Conservation (phyloP, 306 rosid genomes). For the Carpinus viminea region DNA sequence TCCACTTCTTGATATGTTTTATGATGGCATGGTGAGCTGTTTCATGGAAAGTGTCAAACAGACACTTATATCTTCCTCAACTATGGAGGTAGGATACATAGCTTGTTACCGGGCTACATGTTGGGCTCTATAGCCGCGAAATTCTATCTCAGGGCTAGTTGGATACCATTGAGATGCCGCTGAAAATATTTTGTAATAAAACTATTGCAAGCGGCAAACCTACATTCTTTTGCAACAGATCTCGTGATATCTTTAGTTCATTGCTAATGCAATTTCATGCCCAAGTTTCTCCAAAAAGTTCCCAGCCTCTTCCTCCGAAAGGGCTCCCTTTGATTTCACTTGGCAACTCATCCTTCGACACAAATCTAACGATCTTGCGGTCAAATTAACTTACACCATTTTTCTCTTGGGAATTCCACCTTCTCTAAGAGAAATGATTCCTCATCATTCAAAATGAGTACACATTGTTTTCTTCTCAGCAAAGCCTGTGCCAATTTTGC, state of each 20-base stretch:
- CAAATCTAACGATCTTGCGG: conserved; percentile 28
- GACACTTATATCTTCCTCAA: no score
- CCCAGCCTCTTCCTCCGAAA: conserved; percentile 20
- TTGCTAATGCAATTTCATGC: background rate
- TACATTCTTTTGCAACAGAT: conserved; percentile 6
- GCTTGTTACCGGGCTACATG: no score
- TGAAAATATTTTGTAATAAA: no score
- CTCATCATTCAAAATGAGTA: conserved; percentile 40
- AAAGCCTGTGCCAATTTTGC: conserved; percentile 24
- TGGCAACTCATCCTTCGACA: conserved; percentile 24
- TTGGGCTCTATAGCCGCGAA: no score
- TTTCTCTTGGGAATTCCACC: conserved; percentile 7
- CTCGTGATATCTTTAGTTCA: background rate
- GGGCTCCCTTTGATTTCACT: conserved; percentile 18
- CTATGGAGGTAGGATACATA: no score
- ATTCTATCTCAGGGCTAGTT: no score
- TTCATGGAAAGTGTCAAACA: no score
- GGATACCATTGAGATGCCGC: no score
- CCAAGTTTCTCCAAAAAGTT: conserved; percentile 8
- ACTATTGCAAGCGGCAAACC: conserved; percentile 13
- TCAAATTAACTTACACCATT: conserved; percentile 28
- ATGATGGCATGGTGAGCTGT: no score
- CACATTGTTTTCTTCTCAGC: background rate
- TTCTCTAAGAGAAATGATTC: conserved; percentile 23
- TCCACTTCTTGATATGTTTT: no score